A percentile compares a stretch with the other conserved stretches of the same genome.
Conservation (phyloP, 352 stramenopile genomes). For the Globisporangium perplexum region DNA sequence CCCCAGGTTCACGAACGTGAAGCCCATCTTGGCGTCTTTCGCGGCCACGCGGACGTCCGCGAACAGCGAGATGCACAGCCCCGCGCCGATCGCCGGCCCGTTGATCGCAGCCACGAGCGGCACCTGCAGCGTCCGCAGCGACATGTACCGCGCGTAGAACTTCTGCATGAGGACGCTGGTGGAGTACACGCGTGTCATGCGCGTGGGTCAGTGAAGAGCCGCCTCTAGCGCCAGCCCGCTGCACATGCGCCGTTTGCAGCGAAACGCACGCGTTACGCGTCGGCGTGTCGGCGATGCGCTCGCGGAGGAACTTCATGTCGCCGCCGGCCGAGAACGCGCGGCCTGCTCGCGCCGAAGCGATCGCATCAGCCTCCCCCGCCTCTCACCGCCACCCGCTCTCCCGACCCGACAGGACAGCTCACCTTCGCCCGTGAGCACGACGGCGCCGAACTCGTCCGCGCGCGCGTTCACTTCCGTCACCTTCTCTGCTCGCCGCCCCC, state of each 20-base stretch:
- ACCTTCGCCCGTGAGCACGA: conserved; percentile 74
- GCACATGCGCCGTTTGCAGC: too few relatives aligned
- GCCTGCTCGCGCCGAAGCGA: conserved; percentile 8
- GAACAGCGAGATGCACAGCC: conserved; percentile 78
- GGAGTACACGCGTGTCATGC: neutral
- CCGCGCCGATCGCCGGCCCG: conserved; percentile 72
- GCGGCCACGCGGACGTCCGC: conserved; percentile 72
- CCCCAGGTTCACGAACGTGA: conserved; percentile 85
- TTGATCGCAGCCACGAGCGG: conserved; percentile 85
- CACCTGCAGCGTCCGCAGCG: conserved; percentile 68
- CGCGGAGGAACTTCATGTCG: conserved; percentile 78
- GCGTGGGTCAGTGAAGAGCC: neutral
- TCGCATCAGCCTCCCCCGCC: neutral
- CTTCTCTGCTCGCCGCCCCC: conserved; percentile 16
- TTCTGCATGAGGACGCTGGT: conserved; percentile 71
- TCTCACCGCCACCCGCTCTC: too few relatives aligned
- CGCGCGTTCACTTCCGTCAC: conserved; percentile 45
- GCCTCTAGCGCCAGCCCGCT: neutral
- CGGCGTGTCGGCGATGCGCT: conserved; percentile 50
- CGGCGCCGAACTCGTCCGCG: conserved; percentile 47
- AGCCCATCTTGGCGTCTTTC: conserved; percentile 73
- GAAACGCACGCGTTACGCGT: conserved; percentile 56
- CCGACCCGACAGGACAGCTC: too few relatives aligned
- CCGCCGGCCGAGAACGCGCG: conserved; percentile 85
- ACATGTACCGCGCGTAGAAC: conserved; percentile 84